These are phyloP conservation scores for Acanthamoeba castellanii DNA, from an alignment of 208 protist genomes.

Conservation along the genomic window DNA sequence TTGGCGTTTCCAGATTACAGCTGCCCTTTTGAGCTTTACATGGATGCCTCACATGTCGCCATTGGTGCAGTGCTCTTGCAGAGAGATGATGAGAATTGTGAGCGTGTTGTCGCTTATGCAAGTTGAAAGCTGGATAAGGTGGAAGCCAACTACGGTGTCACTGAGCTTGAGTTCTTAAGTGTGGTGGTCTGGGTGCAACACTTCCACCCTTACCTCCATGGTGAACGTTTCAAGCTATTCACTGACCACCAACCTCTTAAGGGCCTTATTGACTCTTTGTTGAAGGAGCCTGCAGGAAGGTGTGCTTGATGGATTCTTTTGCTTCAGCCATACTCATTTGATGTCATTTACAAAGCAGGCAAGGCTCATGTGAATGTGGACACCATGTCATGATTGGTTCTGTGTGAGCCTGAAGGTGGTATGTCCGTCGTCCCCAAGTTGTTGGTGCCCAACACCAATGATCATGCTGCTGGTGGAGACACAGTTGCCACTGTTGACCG, in stretches of 20 bases:
- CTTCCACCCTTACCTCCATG: background rate
- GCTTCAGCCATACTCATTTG: no score
- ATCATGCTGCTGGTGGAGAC: no score
- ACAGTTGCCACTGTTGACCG: no score
- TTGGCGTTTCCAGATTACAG: background rate
- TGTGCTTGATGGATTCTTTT: background rate
- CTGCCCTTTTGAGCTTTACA: conserved; percentile 17
- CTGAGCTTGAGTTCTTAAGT: background rate
- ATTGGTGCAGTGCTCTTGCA: conserved; percentile 46
- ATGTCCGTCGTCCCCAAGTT: no score
- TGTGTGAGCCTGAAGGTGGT: no score
- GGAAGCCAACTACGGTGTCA: background rate
- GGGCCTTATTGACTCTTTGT: background rate
- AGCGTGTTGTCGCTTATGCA: conserved; percentile 24
- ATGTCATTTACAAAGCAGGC: no score
- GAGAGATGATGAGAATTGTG: background rate
- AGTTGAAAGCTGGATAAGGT: background rate
- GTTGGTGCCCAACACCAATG: no score
- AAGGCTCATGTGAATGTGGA: no score
- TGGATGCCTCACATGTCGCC: background rate
- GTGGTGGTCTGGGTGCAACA: background rate
- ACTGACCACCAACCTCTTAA: background rate
- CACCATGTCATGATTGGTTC: no score
- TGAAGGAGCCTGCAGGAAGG: background rate
- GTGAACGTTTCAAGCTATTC: background rate